Evolutionary conservation across 2,329 filamentous ascomycete genomes (phyloP).

Genomic region (Diaporthe caulivora): DNA sequence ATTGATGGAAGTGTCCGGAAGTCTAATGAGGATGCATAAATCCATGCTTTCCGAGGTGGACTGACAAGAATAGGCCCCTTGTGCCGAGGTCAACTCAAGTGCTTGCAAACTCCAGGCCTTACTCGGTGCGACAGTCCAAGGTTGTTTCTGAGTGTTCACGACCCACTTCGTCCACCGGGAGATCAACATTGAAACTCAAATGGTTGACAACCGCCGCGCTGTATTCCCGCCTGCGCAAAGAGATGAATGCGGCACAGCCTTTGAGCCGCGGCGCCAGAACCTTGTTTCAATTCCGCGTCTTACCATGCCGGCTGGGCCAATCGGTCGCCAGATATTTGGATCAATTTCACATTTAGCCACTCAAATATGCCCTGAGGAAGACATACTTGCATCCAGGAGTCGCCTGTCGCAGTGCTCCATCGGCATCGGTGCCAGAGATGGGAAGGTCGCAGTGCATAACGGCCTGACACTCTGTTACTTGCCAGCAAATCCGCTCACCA

Average conservation of each 20-base stretch:
- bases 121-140: not conserved
- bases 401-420: not conserved
- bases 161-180: not conserved
- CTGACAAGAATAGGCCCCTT: not conserved
- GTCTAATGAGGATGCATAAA: not conserved
- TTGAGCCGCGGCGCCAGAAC: not conserved
- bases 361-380: not conserved
- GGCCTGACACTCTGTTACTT: not conserved
- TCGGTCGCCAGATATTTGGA: not conserved
- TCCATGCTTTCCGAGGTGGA: not conserved
- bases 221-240: not conserved
- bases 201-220: too few species aligned
- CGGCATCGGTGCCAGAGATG: not conserved
- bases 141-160: not conserved
- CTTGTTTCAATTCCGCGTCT: not conserved
- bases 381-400: not conserved
- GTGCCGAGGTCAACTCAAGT: not conserved
- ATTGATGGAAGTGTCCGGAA: not conserved
- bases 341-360: too few species aligned
- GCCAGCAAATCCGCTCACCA: not conserved
- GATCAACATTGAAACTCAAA: not conserved
- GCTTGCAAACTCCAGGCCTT: not conserved
- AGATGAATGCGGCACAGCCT: not conserved
- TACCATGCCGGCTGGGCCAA: not conserved
- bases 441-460: conserved; percentile 6